phyloP scores from a whole-genome alignment of 1,139 yeast genomes.

The Yueomyces sp. region DNA sequence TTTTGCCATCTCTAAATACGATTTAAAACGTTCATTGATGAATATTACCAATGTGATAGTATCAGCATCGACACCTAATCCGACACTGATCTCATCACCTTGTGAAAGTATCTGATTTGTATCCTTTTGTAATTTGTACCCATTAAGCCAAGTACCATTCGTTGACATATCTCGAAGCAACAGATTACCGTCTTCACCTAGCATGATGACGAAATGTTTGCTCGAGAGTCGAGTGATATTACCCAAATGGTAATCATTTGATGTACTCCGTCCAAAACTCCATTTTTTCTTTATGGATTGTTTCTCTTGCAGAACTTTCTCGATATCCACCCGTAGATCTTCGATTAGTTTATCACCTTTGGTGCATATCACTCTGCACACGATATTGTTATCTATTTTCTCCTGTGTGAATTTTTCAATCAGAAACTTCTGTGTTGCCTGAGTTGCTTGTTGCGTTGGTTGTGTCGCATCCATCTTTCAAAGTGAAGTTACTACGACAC shows the following conservation, averaged over 20 bases:
- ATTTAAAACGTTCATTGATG: slow-evolving; percentile 29
- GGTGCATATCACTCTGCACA: slow-evolving; percentile 53
- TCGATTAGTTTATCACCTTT: slow-evolving; percentile 43
- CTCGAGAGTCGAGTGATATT: slow-evolving; percentile 64
- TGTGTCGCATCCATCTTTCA: slow-evolving; percentile 25
- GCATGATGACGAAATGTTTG: slow-evolving; percentile 63
- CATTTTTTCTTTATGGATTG: slow-evolving; percentile 36
- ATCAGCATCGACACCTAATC: slow-evolving; percentile 74
- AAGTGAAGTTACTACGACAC: no score
- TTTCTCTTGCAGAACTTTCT: slow-evolving; percentile 19
- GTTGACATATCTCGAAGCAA: slow-evolving; percentile 68
- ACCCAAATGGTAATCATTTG: slow-evolving; percentile 52
- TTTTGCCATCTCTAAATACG: slow-evolving; percentile 11
- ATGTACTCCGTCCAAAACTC: slow-evolving; percentile 63
- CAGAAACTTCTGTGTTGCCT: slow-evolving; percentile 31
- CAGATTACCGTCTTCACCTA: slow-evolving; percentile 38
- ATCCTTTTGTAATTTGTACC: slow-evolving; percentile 59
- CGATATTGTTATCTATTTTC: slow-evolving; percentile 30
- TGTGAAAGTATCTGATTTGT: slow-evolving; percentile 73
- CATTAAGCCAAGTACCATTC: slow-evolving; percentile 83
- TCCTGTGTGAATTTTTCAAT: slow-evolving; percentile 30
- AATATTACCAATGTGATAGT: slow-evolving; percentile 64
- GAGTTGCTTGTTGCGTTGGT: slow-evolving; percentile 61
- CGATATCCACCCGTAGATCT: slow-evolving; percentile 29
- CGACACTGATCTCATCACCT: slow-evolving; percentile 87